phyloP scores from a whole-genome alignment of 2,329 filamentous ascomycete genomes.

The Alternaria consortialis region DNA sequence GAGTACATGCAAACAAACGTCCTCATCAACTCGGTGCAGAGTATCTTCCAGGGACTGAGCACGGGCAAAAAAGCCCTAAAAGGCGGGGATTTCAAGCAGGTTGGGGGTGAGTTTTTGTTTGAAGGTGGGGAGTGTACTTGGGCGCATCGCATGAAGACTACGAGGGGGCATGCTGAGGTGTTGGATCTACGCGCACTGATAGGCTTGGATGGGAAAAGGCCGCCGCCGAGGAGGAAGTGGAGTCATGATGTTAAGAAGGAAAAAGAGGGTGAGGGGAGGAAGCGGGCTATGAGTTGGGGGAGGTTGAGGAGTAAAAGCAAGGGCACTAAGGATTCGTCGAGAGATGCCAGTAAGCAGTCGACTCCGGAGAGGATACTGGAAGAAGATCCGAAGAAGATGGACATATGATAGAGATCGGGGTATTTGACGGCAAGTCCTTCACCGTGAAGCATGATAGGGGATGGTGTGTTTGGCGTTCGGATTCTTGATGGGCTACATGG shows the following conservation, averaged over 20 bases:
- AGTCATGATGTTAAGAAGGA: slow-evolving; percentile 43
- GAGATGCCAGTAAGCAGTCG: slow-evolving; percentile 25
- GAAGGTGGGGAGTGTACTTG: slow-evolving; percentile 75
- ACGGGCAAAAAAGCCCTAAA: slow-evolving; percentile 67
- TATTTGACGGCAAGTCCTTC: slow-evolving; percentile 6
- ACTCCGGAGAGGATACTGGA: slow-evolving; percentile 35
- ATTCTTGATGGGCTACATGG: neutral
- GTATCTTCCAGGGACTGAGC: slow-evolving; percentile 69
- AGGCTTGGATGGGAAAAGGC: slow-evolving; percentile 53
- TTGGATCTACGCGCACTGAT: slow-evolving; percentile 70
- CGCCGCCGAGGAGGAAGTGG: slow-evolving; percentile 45
- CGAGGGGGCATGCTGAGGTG: slow-evolving; percentile 79
- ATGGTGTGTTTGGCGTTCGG: neutral
- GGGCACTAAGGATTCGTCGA: slow-evolving; percentile 22
- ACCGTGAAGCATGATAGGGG: slow-evolving; percentile 4
- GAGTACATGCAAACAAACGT: slow-evolving; percentile 69
- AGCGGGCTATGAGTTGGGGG: slow-evolving; percentile 43
- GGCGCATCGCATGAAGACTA: slow-evolving; percentile 84
- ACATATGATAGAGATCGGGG: neutral
- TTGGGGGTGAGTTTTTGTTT: slow-evolving; percentile 83
- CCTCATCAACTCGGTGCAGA: slow-evolving; percentile 57
- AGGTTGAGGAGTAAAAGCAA: slow-evolving; percentile 38
- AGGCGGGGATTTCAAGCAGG: slow-evolving; percentile 72
- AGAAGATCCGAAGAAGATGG: slow-evolving; percentile 25
- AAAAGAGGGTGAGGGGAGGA: slow-evolving; percentile 27